A percentile compares a stretch with the other conserved stretches of the same genome.
Conservation (phyloP, 208 protist species). For the Crithidia mellificae region DNA sequence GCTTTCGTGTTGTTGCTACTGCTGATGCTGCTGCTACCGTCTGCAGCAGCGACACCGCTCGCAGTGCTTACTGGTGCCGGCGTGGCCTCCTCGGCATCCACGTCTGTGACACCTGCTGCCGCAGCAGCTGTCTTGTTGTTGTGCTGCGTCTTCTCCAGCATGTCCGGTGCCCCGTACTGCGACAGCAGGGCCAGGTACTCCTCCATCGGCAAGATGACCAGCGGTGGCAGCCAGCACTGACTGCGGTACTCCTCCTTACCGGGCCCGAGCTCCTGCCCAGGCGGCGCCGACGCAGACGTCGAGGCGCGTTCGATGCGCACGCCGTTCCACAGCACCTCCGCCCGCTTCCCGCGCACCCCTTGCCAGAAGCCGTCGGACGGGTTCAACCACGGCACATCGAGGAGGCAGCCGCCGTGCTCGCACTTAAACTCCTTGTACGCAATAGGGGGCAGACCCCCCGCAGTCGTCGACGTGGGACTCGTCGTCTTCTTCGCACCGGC, state of each 20-base stretch:
- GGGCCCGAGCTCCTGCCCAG: not conserved
- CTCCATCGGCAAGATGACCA: conserved; percentile 69
- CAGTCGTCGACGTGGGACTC: not conserved
- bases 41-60: not conserved
- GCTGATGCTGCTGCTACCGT: too few relatives aligned
- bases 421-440: conserved; percentile 49
- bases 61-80: not conserved
- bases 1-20: not conserved
- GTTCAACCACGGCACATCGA: conserved; percentile 68
- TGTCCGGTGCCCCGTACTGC: conserved; percentile 43
- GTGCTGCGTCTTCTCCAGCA: conserved; percentile 29
- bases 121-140: not conserved
- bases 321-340: conserved; percentile 42
- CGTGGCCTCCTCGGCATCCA: conserved; percentile 13
- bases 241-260: conserved; percentile 21
- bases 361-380: conserved; percentile 76
- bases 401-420: conserved; percentile 50
- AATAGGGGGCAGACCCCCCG: conserved; percentile 30
- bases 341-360: conserved; percentile 45
- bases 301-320: conserved; percentile 20
- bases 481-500: conserved; percentile 8
- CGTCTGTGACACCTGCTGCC: conserved; percentile 8
- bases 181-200: conserved; percentile 58
- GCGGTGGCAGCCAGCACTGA: conserved; percentile 53
- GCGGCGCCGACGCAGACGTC: not conserved